These are phyloP conservation scores for Entomortierella lignicola DNA, from an alignment of 192 early-diverging fungal species.

Conservation along the genomic window DNA sequence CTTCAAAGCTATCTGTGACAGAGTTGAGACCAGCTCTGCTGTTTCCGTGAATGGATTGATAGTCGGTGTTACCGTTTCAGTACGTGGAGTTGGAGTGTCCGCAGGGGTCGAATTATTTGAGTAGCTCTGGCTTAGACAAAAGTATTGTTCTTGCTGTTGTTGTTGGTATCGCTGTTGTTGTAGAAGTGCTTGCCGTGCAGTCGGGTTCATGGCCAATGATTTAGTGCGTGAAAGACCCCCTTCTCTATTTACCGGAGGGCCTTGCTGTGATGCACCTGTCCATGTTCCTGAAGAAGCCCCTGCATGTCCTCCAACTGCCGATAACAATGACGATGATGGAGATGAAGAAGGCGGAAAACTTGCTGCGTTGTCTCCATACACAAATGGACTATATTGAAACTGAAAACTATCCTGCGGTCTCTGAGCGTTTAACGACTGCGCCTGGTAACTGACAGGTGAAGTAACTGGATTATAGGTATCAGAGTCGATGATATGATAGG, in stretches of 20 bases:
- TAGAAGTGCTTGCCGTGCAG: background rate
- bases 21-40: background rate
- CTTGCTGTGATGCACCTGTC: background rate
- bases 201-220: background rate
- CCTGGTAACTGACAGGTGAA: conserved; percentile 2
- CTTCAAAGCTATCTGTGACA: background rate
- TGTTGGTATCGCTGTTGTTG: background rate
- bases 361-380: background rate
- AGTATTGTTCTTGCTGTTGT: background rate
- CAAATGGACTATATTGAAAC: background rate
- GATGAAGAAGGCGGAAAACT: background rate
- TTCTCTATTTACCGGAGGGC: background rate
- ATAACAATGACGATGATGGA: background rate
- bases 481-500: background rate
- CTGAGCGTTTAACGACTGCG: background rate
- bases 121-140: background rate
- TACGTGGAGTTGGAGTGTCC: background rate
- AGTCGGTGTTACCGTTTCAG: background rate
- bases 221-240: background rate
- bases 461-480: background rate
- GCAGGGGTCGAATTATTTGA: background rate
- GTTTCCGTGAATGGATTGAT: background rate
- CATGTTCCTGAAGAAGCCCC: background rate
- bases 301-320: background rate
- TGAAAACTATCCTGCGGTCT: background rate